Conservation (phyloP, 75 land plant species). For the Cupressus sempervirens region DNA sequence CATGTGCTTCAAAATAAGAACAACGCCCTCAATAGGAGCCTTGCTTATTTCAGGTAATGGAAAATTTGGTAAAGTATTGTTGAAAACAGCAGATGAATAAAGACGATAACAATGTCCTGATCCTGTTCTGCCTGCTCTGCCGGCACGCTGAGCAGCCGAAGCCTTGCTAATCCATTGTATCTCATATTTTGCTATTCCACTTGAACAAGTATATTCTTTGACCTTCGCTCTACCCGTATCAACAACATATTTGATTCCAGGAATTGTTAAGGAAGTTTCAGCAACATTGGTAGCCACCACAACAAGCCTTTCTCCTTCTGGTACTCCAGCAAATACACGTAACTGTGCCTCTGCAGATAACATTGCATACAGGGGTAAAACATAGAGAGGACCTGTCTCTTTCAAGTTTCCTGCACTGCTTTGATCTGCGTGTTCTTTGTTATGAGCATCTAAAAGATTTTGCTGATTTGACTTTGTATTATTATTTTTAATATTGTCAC, state of each 20-base stretch:
- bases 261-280: slow-evolving; percentile 96
- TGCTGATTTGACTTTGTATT: background rate
- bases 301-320: slow-evolving; percentile 80
- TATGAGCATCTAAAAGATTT: background rate
- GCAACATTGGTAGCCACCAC: slow-evolving; percentile 99
- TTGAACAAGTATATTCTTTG: slow-evolving; percentile 65
- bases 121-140: slow-evolving; percentile 97
- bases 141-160: slow-evolving; percentile 96
- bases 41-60: slow-evolving; percentile 72
- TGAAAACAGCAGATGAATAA: slow-evolving; percentile 85
- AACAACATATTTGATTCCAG: slow-evolving; percentile 94
- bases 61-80: slow-evolving; percentile 71
- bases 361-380: slow-evolving; percentile 95
- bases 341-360: slow-evolving; percentile 91
- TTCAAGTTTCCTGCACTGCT: slow-evolving; percentile 9
- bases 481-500: background rate
- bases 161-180: slow-evolving; percentile 99
- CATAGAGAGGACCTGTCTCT: slow-evolving; percentile 45
- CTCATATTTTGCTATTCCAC: slow-evolving; percentile 85
- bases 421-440: slow-evolving; percentile 5
- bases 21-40: slow-evolving; percentile 86
- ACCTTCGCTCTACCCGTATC: slow-evolving; percentile 95
- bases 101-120: slow-evolving; percentile 97
- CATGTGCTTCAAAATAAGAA: slow-evolving; percentile 91
- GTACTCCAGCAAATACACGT: slow-evolving; percentile 75